Conservation (phyloP, 148 eudicot species). For the Chenopodium album region DNA sequence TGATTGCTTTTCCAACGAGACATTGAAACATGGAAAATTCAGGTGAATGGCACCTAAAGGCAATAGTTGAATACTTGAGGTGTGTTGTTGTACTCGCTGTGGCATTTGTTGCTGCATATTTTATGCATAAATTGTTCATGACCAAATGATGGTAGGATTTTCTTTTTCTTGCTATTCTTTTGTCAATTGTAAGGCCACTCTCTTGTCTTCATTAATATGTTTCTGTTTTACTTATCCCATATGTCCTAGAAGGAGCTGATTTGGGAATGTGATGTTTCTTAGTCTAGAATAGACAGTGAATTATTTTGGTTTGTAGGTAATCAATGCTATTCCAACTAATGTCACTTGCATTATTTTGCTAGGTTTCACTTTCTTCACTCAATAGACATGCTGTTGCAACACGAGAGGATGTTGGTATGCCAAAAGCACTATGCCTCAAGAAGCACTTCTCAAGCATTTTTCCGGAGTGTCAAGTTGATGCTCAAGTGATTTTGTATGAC, state of each 20-base stretch:
- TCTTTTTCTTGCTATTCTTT: neutral
- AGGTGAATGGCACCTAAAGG: neutral
- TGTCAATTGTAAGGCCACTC: neutral
- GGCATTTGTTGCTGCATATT: neutral
- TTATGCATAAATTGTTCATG: neutral
- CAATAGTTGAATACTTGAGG: neutral
- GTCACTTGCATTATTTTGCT: constrained; percentile 4
- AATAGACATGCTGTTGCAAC: constrained; percentile 98
- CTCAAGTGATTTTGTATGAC: constrained; percentile 76
- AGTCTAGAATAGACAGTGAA: neutral
- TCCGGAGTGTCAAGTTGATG: constrained; percentile 91
- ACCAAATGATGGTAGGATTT: neutral
- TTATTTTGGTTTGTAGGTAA: neutral
- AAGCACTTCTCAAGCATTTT: constrained; percentile 80
- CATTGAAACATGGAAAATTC: neutral
- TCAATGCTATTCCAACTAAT: neutral
- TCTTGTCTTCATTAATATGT: neutral
- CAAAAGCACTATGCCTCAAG: constrained; percentile 92
- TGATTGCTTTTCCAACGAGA: neutral
- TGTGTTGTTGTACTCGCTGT: neutral
- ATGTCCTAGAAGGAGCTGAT: neutral
- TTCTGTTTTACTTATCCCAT: neutral
- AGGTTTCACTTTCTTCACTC: constrained; percentile 97
- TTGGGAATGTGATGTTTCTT: neutral
- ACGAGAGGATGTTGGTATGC: constrained; percentile 92